phyloP scores from a whole-genome alignment of 139 green algal genomes.

The Microglena sp. region DNA sequence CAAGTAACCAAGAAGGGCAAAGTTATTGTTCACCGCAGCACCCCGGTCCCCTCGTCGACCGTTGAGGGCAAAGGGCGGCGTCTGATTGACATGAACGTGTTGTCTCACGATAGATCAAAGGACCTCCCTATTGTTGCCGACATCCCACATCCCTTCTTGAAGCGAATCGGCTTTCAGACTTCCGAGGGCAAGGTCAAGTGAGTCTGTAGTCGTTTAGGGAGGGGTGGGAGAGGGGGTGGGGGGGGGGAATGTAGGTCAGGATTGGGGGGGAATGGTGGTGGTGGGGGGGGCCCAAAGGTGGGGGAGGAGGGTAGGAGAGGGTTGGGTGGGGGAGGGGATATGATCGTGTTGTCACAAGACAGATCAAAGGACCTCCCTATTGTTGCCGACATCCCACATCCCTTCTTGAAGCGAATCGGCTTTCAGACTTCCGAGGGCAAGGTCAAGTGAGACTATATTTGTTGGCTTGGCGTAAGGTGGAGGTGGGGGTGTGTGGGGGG shows the following conservation, averaged over 20 bases:
- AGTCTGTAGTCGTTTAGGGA: no score
- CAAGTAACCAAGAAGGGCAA: conserved; percentile 25
- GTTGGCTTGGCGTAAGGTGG: no score
- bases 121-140: conserved; percentile 22
- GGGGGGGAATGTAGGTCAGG: no score
- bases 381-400: conserved; percentile 20
- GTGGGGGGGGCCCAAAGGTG: no score
- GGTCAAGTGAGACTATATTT: conserved; percentile 25
- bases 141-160: conserved; percentile 43
- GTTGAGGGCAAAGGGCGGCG: not conserved
- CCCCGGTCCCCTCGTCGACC: not conserved
- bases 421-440: conserved; percentile 37
- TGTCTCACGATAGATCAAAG: conserved; percentile 43
- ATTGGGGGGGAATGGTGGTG: no score
- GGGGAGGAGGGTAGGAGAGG: no score
- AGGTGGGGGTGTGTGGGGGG: no score
- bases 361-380: conserved; percentile 36
- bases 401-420: conserved; percentile 46
- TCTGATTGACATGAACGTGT: no score
- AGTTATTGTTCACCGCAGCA: conserved; percentile 19
- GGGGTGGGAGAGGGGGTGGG: no score
- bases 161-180: conserved; percentile 39
- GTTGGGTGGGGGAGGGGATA: no score
- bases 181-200: conserved; percentile 31
- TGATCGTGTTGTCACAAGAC: conserved; percentile 27